Base-by-base conservation (phyloP, 306 rosid genomes). In the Lathyrus aphaca region DNA sequence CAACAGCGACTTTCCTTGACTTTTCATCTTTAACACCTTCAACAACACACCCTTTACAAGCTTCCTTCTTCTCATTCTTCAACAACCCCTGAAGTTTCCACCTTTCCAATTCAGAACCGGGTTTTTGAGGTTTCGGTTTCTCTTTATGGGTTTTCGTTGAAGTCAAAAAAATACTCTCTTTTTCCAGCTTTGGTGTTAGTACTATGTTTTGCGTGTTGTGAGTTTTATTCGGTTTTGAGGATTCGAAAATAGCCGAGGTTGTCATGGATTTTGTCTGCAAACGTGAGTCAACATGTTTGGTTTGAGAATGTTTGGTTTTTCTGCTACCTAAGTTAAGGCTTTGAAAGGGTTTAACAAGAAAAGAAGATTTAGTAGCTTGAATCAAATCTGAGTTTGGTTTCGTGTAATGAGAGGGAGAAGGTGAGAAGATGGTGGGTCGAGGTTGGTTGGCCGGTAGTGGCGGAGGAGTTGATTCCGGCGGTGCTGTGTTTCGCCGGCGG, bases 251-350 rank as follows among this genome's bases (percentile, higher is more conserved):
- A 40, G 84, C 75, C 6, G 96, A 87, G 44, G 78, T 23, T n/a
- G 95, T 16, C 83, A 86, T 65, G 69, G 90, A 25, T 21, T 83
- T 81, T 61, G 76, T 76, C 43, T 80, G 85, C 68, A 70, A 72
- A 57, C 14, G 81, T 4, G 75, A 21, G 78, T 87, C 82, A 3
- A 71, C 2, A 54, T 71, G 77, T 72, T 72, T 74, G 14, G 78
- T 64, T 53, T 53, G 77, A 3, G 56, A 50, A 57, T 73, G 86
- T 55, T 64, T 83, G 45, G 14, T 6, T 56, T 21, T 6, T 56
- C 10, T 64, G 66, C 51, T 88, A 73, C 62, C 56, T 27, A 84
- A 66, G 72, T 77, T 80, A 13, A 78, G 68, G 49, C 64, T 78
- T 0, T 90, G 68, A 56, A 84, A 67, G 45, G 54, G 80, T 71